These are phyloP conservation scores for Aspergillus proliferans DNA, from an alignment of 2,329 filamentous ascomycete species.

Conservation along the genomic window DNA sequence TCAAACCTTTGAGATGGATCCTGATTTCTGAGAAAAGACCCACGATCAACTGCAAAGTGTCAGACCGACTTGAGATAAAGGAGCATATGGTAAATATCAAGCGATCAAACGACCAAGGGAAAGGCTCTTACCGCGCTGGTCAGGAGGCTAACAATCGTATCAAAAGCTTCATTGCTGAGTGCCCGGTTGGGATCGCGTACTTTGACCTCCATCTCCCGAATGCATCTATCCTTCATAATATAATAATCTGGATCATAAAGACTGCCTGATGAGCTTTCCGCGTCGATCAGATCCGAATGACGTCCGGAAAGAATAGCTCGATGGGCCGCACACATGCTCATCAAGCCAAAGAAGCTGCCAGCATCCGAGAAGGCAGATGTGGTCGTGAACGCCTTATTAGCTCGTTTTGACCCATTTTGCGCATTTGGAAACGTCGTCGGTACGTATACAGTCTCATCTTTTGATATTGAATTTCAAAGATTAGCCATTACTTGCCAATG, in stretches of 20 bases:
- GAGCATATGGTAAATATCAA: background rate
- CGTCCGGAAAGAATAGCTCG: constrained; percentile 26
- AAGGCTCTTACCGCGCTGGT: constrained; percentile 26
- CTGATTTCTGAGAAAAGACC: constrained; percentile 33
- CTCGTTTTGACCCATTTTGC: constrained; percentile 16
- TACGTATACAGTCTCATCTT: constrained; percentile 30
- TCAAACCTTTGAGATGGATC: constrained; percentile 34
- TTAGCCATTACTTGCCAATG: too few species aligned
- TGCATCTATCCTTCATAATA: constrained; percentile 32
- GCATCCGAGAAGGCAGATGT: constrained; percentile 28
- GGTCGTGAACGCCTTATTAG: constrained; percentile 25
- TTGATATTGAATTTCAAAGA: background rate
- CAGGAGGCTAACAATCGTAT: constrained; percentile 33
- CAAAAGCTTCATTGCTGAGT: constrained; percentile 29
- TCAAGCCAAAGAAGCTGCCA: constrained; percentile 34
- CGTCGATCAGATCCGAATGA: constrained; percentile 17
- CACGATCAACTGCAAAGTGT: constrained; percentile 26
- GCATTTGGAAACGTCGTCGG: constrained; percentile 36
- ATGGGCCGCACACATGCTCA: constrained; percentile 36
- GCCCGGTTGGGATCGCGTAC: constrained; percentile 20
- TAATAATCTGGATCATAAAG: constrained; percentile 32
- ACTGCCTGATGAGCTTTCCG: constrained; percentile 12
- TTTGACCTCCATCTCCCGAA: constrained; percentile 28
- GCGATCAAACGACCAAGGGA: background rate
- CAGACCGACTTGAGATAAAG: background rate